A percentile compares a stretch with the other conserved stretches of the same genome.
phyloP scores from a whole-genome alignment of 441 rosid genomes.

The Raphanus hybrid region DNA sequence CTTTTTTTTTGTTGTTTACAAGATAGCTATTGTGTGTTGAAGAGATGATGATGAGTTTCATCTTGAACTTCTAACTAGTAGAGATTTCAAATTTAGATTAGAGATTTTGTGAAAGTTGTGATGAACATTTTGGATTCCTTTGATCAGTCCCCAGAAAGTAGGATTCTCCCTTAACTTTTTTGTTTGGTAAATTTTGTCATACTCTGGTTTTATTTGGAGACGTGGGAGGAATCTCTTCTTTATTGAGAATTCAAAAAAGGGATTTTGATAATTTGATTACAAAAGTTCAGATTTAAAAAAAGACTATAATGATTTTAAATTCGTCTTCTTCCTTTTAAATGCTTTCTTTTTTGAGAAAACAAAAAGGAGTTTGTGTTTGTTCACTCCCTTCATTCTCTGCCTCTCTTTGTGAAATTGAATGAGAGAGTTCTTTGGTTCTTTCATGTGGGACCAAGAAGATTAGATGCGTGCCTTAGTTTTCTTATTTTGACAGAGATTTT shows the following conservation, averaged over 20 bases:
- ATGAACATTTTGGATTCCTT: constrained; percentile 30
- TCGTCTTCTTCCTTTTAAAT: constrained; percentile 35
- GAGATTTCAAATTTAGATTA: not conserved
- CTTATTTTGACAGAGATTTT: constrained; percentile 28
- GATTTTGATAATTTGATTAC: constrained; percentile 5
- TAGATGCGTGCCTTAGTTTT: constrained; percentile 36
- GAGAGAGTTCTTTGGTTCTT: constrained; percentile 25
- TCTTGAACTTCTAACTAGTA: not conserved
- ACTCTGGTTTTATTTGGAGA: constrained; percentile 38
- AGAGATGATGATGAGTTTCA: constrained; percentile 1
- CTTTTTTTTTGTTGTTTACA: not conserved
- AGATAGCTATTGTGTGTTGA: constrained; percentile 1
- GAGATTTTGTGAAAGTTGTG: constrained; percentile 3
- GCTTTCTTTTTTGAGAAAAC: constrained; percentile 19
- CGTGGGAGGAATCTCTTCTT: constrained; percentile 41
- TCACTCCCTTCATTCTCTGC: constrained; percentile 20
- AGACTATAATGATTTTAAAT: constrained; percentile 28
- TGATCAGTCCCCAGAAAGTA: constrained; percentile 24
- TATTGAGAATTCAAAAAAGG: constrained; percentile 5
- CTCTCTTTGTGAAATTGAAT: constrained; percentile 31
- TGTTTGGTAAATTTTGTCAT: constrained; percentile 40
- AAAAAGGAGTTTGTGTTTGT: constrained; percentile 24
- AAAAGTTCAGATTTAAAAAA: constrained; percentile 9
- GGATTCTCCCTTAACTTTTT: constrained; percentile 26
- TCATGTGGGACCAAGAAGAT: constrained; percentile 31